Evolutionary conservation across 768 basidiomycete species (phyloP).

Genomic region (Tylopilus sp.): DNA sequence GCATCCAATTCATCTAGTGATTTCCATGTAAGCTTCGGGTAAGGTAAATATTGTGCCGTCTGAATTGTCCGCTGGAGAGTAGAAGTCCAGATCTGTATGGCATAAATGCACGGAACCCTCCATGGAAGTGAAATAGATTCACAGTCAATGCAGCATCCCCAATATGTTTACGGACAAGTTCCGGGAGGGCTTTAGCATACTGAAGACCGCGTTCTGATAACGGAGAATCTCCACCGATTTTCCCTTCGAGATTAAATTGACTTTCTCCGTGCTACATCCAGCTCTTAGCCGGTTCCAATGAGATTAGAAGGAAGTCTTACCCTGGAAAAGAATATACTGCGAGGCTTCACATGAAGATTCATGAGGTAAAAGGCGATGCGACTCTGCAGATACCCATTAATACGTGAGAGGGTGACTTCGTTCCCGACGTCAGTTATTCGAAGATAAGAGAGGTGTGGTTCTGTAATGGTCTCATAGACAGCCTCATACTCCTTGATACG

Average conservation of each 20-base stretch:
- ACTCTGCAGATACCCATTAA: constrained; percentile 94
- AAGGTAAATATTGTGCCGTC: constrained; percentile 78
- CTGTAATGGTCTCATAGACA: constrained; percentile 93
- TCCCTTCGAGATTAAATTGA: constrained; percentile 92
- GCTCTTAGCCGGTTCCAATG: constrained; percentile 2
- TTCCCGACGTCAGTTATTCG: constrained; percentile 92
- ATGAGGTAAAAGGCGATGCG: constrained; percentile 98
- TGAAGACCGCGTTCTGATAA: constrained; percentile 80
- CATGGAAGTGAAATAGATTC: constrained; percentile 17
- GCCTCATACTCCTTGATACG: constrained; percentile 93
- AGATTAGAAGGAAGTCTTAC: constrained; percentile 45
- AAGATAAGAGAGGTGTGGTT: constrained; percentile 86
- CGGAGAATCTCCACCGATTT: constrained; percentile 95
- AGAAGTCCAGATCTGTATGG: constrained; percentile 94
- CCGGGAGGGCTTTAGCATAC: constrained; percentile 85
- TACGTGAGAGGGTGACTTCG: constrained; percentile 80
- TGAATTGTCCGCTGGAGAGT: constrained; percentile 91
- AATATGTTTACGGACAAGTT: constrained; percentile 84
- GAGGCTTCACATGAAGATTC: constrained; percentile 95
- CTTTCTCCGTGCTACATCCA: constrained; percentile 88
- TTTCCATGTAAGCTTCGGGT: constrained; percentile 96
- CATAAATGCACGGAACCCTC: background rate
- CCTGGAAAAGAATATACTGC: constrained; percentile 93
- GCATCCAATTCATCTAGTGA: constrained; percentile 97
- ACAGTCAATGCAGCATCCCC: constrained; percentile 88